Conservation (phyloP, 257 asterid species). For the Echium plantagineum region DNA sequence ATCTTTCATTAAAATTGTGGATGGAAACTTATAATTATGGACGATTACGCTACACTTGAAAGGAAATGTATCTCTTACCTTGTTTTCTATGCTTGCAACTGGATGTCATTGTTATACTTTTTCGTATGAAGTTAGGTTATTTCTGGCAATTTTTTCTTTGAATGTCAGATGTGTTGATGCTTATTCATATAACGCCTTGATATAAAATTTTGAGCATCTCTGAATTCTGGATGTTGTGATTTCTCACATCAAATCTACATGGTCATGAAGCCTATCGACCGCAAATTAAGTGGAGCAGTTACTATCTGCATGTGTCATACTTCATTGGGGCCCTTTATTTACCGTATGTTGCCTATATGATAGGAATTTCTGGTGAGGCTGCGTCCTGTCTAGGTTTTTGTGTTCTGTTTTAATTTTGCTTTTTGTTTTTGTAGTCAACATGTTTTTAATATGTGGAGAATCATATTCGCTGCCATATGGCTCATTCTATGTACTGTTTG, state of each 20-base stretch:
- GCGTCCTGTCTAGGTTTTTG: neutral
- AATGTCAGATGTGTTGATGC: neutral
- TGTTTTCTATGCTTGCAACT: neutral
- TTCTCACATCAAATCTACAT: neutral
- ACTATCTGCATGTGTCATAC: neutral
- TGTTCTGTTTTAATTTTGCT: neutral
- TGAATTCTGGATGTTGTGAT: neutral
- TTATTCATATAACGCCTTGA: no score
- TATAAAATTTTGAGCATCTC: neutral
- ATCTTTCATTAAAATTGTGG: neutral
- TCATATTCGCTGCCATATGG: neutral
- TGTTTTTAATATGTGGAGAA: neutral
- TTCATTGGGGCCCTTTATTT: neutral
- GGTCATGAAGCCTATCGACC: neutral
- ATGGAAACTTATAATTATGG: no score
- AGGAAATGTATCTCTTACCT: neutral
- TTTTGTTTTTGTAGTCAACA: neutral
- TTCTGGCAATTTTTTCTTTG: neutral
- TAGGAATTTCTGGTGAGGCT: neutral
- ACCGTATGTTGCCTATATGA: no score
- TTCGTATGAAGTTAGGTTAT: neutral
- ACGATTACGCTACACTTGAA: neutral
- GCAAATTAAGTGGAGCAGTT: neutral
- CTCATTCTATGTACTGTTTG: no score
- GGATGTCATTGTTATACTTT: neutral